Base-by-base conservation (phyloP, 2,329 filamentous ascomycete species). In the Trichoderma aggressivum region DNA sequence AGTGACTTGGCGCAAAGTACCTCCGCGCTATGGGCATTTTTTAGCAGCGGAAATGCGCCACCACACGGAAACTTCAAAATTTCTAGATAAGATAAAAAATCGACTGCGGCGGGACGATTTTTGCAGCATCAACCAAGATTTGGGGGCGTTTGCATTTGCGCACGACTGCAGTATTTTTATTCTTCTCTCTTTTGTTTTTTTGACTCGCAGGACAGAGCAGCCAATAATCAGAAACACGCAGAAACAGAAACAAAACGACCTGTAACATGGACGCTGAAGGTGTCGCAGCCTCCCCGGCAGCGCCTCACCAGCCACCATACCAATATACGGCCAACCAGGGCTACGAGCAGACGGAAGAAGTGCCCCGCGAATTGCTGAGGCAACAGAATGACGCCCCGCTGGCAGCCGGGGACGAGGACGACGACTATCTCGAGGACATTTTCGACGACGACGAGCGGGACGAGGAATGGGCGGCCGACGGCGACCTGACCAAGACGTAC, bases 401-500 rank as follows among this genome's bases (percentile, higher is more conserved):
- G 74, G 65, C 75, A 75, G 65, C 34, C n/a, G 65, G 60, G 16
- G 65, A 68, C 5, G 53, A 67, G 8, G 80, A 83, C 3, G 80
- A 80, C 16, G 78, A 79, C 34, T 81, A 84, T 67, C 73, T 83
- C 12, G 81, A 84, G 62, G 83, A 85, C 50, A 80, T 83, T 21
- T 82, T 81, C 55, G 79, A 74, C 12, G 74, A 75, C 59, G 78
- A 77, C 36, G 78, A 90, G 56, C 88, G 90, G 71, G 88, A 90
- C 72, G 87, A 92, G 72, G 89, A 89, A 28, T 89, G 88, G 76
- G 82, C 87, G 21, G 84, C 89, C 62, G 83, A 84, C 8, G 86
- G 87, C 50, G 92, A 97, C 80, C 87, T 94, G 70, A 94, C 93
- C 47, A 96, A 97, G 82, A 90, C 91, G 8, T 96, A 96, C 85